phyloP scores from a whole-genome alignment of 805 yeast genomes.

The Hanseniaspora clermontiae region DNA sequence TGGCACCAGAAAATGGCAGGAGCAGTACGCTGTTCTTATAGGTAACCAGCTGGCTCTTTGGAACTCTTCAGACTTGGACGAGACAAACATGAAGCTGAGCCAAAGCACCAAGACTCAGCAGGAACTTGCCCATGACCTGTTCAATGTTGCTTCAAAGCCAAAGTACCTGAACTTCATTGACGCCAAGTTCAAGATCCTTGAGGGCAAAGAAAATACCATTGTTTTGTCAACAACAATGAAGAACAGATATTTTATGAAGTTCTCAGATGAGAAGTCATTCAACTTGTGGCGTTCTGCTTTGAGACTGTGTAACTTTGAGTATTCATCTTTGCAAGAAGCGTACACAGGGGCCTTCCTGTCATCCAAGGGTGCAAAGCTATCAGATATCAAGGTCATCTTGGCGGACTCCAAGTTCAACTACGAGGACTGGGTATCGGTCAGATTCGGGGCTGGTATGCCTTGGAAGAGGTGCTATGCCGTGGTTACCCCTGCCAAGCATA shows the following conservation, averaged over 20 bases:
- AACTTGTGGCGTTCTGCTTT: conserved; percentile 74
- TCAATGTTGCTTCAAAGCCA: conserved; percentile 59
- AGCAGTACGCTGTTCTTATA: conserved; percentile 79
- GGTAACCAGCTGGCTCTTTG: conserved; percentile 89
- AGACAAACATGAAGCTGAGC: conserved; percentile 31
- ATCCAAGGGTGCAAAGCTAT: conserved; percentile 76
- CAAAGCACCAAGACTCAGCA: conserved; percentile 28
- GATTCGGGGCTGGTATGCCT: conserved; percentile 96
- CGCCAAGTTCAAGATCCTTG: conserved; percentile 66
- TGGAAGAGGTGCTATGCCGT: conserved; percentile 93
- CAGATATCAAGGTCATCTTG: conserved; percentile 74
- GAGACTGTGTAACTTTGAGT: conserved; percentile 68
- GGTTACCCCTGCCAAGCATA: conserved; percentile 53
- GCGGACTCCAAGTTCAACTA: conserved; percentile 76
- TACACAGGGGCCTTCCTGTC: conserved; percentile 89
- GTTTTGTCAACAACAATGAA: conserved; percentile 87
- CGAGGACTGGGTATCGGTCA: conserved; percentile 88
- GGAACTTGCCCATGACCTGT: conserved; percentile 36
- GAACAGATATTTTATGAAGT: conserved; percentile 75
- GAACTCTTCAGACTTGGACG: conserved; percentile 60
- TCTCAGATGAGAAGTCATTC: conserved; percentile 50
- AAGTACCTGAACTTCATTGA: conserved; percentile 84
- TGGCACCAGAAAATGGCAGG: conserved; percentile 73
- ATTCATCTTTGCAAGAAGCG: conserved; percentile 77
- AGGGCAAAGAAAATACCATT: conserved; percentile 44